Conservation (phyloP, 495 filamentous ascomycete species). For the Penicillium dipodomyicola region DNA sequence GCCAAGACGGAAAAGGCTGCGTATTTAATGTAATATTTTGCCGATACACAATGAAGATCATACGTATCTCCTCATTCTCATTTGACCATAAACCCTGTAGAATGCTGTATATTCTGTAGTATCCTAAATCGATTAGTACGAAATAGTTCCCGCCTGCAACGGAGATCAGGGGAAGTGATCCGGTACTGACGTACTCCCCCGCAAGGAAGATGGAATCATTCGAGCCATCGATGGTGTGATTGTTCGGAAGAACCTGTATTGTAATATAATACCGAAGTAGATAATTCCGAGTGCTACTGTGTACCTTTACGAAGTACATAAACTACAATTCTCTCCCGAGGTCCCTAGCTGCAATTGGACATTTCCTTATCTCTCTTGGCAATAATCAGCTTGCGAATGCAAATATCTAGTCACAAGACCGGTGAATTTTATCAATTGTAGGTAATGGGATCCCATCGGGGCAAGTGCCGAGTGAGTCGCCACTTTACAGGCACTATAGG, state of each 20-base stretch:
- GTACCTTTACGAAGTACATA: background rate
- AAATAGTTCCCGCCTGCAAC: conserved; percentile 21
- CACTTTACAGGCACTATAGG: conserved; percentile 7
- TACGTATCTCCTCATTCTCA: background rate
- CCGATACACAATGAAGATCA: background rate
- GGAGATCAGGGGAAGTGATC: conserved; percentile 30
- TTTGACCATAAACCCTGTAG: background rate
- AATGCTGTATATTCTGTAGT: background rate
- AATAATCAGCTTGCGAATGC: background rate
- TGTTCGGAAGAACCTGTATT: conserved; percentile 1
- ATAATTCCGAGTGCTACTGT: background rate
- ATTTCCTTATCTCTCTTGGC: background rate
- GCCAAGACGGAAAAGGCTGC: conserved; percentile 4
- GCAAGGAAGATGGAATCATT: conserved; percentile 38
- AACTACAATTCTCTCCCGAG: background rate
- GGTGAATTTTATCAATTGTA: background rate
- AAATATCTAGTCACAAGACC: conserved; percentile 5
- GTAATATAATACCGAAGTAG: conserved; percentile 5
- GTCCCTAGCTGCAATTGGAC: background rate
- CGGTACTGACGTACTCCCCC: conserved; percentile 27
- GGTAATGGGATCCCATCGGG: conserved; percentile 1
- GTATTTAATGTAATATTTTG: conserved; percentile 11
- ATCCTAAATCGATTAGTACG: background rate
- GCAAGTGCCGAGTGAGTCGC: conserved; percentile 15
- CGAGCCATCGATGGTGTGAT: conserved; percentile 46